Evolutionary conservation across 2,329 filamentous ascomycete genomes (phyloP), one percentile per base, ranked within the genome.

Genomic region (Huntiella savannae): DNA sequence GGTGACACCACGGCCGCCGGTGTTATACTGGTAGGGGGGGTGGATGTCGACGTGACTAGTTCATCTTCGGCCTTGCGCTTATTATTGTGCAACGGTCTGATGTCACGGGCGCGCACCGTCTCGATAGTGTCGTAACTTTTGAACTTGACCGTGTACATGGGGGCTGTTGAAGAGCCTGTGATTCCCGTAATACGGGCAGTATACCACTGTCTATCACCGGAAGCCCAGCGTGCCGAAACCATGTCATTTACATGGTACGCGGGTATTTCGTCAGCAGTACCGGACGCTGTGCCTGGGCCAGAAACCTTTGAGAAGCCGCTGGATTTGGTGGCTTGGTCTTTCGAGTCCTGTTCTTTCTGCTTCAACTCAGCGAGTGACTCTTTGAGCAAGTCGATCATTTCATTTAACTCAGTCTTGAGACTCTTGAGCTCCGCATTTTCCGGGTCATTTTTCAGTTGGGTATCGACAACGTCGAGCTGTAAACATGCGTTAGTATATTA

Each of bases 131-230:
- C 75, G 64, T 96, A 96, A 56, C 77, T 83, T 64, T 92, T 88
- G 69, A 96, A 98, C 55, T 82, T 91, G 61, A 98, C 87, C 41
- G 84, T 81, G 60, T 95, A 98, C 52, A 95, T 83, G 33, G 87
- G 88, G 45, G 84, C 82, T 38, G 77, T 82, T n/a, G 80, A 79
- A 6, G 86, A 94, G 49, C 91, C 91, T 16, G 88, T 95, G 55
- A 95, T 87, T 45, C 82, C 87, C 44, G 85, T 88, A 61, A 98
- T 93, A 56, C 84, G 79, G 37, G 87, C 91, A 40, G 85, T 80
- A 64, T 96, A 96, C 64, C 87, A 95, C 17, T 74, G 73, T 57
- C 82, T 85, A 62, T 98, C 91, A 46, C 85, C 86, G 7, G 84
- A 82, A 40, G 81, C 66, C 84, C 87, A 98, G 62, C 88, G 87